Conservation (phyloP, 768 basidiomycete genomes). For the Hortiboletus campestris region DNA sequence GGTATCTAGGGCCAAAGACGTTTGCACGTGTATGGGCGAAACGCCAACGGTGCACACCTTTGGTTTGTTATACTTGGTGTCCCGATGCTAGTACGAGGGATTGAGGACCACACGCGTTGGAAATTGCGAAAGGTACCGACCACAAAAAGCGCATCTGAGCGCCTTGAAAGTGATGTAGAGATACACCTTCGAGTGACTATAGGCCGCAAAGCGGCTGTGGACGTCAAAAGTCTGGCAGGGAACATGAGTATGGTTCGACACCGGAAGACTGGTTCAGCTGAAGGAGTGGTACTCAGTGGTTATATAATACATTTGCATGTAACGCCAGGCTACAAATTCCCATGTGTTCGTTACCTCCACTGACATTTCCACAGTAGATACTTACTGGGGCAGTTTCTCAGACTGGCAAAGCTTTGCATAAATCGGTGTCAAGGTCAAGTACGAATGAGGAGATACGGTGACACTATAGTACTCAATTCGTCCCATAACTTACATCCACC, state of each 20-base stretch:
- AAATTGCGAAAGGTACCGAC: slow-evolving; percentile 50
- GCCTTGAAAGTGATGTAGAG: slow-evolving; percentile 42
- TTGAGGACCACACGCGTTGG: slow-evolving; percentile 9
- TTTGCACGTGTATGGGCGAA: not conserved
- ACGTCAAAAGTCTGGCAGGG: slow-evolving; percentile 11
- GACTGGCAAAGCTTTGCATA: not conserved
- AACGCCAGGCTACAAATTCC: slow-evolving; percentile 4
- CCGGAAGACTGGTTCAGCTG: not conserved
- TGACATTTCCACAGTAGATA: too few relatives aligned
- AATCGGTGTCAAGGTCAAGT: not conserved
- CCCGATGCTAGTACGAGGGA: slow-evolving; percentile 69
- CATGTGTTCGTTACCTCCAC: slow-evolving; percentile 1
- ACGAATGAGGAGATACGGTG: not conserved
- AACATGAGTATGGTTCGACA: slow-evolving; percentile 24
- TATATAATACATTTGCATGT: not conserved
- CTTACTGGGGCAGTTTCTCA: not conserved
- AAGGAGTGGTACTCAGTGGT: not conserved
- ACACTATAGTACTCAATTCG: not conserved
- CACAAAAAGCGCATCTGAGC: slow-evolving; percentile 85
- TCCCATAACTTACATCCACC: slow-evolving; percentile 38
- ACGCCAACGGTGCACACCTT: slow-evolving; percentile 46
- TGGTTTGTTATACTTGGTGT: slow-evolving; percentile 93
- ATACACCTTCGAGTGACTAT: slow-evolving; percentile 26
- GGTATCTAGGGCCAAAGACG: slow-evolving; percentile 58
- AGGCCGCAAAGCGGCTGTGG: slow-evolving; percentile 16